Percentiles rank a stretch among this genome's conserved stretches.
Conservation (phyloP, 139 green algal genomes). For the Chlorella sorokiniana region DNA sequence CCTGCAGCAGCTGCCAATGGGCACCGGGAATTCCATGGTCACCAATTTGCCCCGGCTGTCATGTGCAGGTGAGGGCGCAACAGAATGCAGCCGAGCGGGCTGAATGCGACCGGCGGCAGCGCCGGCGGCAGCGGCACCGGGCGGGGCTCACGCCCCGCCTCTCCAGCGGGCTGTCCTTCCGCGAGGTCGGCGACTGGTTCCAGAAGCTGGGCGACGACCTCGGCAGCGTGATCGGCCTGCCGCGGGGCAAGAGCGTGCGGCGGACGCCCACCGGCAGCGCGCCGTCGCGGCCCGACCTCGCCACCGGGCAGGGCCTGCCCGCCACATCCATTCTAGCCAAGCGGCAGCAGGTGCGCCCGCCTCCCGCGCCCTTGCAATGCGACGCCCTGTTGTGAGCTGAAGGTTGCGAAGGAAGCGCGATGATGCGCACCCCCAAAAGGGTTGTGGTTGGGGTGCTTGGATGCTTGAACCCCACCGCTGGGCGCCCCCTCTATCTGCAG, state of each 20-base stretch:
- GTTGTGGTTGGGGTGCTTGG: neutral
- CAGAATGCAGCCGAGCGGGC: neutral
- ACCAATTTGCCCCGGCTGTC: too few relatives aligned
- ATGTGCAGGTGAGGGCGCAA: too few relatives aligned
- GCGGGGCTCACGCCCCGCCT: neutral
- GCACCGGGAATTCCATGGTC: too few relatives aligned
- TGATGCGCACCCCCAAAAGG: too few relatives aligned
- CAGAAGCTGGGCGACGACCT: slow-evolving; percentile 17
- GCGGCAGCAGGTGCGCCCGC: slow-evolving; percentile 26
- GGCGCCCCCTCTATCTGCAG: slow-evolving; percentile 12
- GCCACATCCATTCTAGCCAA: slow-evolving; percentile 25
- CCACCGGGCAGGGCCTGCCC: slow-evolving; percentile 3
- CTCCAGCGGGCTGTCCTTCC: slow-evolving; percentile 12
- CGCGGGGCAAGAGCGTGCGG: neutral
- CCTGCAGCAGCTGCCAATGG: too few relatives aligned
- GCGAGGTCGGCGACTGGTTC: slow-evolving; percentile 37
- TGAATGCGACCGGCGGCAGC: too few relatives aligned
- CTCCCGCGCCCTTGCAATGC: too few relatives aligned
- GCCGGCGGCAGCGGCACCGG: neutral
- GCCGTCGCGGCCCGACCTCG: neutral
- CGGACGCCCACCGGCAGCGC: neutral
- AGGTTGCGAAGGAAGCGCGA: too few relatives aligned
- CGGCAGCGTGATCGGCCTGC: slow-evolving; percentile 4
- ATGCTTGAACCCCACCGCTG: neutral
- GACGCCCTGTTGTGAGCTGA: too few relatives aligned